Percentiles rank a stretch among this genome's conserved stretches.
Conservation (phyloP, 2,329 filamentous ascomycete species). For the Exophiala phaeomuriformis region DNA sequence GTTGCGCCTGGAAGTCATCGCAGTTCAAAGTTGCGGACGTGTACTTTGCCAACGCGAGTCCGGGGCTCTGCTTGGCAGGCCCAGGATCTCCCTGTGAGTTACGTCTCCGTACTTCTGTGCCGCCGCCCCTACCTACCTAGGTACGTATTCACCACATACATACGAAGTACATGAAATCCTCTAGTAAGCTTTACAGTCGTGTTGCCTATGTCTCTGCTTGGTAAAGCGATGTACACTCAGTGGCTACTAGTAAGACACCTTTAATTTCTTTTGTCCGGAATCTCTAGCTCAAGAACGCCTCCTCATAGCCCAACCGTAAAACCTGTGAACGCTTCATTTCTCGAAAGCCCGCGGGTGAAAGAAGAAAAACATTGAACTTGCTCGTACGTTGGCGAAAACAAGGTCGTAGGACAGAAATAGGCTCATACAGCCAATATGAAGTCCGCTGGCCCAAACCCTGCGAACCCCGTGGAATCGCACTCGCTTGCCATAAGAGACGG, state of each 20-base stretch:
- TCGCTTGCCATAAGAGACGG: slow-evolving; percentile 1
- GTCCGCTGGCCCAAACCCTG: neutral
- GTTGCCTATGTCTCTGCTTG: slow-evolving; percentile 5
- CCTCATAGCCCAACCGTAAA: slow-evolving; percentile 6
- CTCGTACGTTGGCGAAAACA: slow-evolving; percentile 4
- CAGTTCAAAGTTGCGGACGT: too few species aligned
- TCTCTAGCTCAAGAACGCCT: slow-evolving; percentile 1
- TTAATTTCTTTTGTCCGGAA: slow-evolving; percentile 1
- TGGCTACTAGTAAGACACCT: neutral
- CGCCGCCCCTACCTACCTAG: neutral
- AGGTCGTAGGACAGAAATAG: slow-evolving; percentile 5
- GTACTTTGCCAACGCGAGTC: too few species aligned
- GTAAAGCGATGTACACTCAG: slow-evolving; percentile 1
- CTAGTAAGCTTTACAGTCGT: neutral
- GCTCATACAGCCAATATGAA: neutral
- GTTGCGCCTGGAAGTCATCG: too few species aligned
- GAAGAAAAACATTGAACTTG: neutral
- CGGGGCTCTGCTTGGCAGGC: too few species aligned
- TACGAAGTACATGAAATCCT: neutral
- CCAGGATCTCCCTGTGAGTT: too few species aligned
- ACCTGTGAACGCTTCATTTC: slow-evolving; percentile 4
- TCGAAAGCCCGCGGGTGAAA: slow-evolving; percentile 1
- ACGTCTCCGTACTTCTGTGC: too few species aligned
- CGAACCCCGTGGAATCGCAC: neutral
- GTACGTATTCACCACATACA: neutral